Conservation (phyloP, 202 grass and related monocot species). For the Setaria viridis region DNA sequence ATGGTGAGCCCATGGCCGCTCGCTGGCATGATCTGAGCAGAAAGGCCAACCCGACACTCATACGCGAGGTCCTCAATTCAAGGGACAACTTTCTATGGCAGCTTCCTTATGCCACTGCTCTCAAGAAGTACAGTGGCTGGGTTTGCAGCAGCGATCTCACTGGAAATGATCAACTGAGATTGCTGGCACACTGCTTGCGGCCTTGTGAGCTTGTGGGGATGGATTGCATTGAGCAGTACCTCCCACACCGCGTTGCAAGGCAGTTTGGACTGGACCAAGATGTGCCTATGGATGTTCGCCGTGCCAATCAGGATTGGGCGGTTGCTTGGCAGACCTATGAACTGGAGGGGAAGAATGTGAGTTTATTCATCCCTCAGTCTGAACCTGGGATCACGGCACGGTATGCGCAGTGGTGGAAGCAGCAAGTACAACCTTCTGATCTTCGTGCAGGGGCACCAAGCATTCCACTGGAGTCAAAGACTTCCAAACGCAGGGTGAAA, state of each 20-base stretch:
- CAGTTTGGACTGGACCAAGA: conserved; percentile 98
- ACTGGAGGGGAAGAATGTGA: conserved; percentile 63
- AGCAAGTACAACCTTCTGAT: conserved; percentile 55
- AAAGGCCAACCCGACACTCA: conserved; percentile 50
- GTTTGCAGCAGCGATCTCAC: conserved; percentile 53
- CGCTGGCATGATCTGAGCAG: conserved; percentile 83
- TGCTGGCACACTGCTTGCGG: conserved; percentile 65
- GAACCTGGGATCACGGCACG: conserved; percentile 60
- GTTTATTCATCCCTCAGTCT: conserved; percentile 67
- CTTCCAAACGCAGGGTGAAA: conserved; percentile 57
- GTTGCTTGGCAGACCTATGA: conserved; percentile 77
- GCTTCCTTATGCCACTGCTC: conserved; percentile 50
- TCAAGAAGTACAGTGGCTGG: conserved; percentile 46
- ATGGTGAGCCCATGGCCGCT: conserved; percentile 58
- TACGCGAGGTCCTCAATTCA: conserved; percentile 46
- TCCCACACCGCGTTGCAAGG: conserved; percentile 85
- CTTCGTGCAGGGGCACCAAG: conserved; percentile 23
- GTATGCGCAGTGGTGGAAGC: conserved; percentile 80
- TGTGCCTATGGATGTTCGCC: conserved; percentile 62
- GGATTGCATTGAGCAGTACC: conserved; percentile 85
- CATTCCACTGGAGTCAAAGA: conserved; percentile 24
- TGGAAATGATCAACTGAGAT: conserved; percentile 54
- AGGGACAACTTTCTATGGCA: conserved; percentile 62
- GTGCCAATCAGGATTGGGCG: conserved; percentile 62
- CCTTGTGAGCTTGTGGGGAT: conserved; percentile 79